phyloP scores from a whole-genome alignment of 768 basidiomycete species.

The Russula olivacea region DNA sequence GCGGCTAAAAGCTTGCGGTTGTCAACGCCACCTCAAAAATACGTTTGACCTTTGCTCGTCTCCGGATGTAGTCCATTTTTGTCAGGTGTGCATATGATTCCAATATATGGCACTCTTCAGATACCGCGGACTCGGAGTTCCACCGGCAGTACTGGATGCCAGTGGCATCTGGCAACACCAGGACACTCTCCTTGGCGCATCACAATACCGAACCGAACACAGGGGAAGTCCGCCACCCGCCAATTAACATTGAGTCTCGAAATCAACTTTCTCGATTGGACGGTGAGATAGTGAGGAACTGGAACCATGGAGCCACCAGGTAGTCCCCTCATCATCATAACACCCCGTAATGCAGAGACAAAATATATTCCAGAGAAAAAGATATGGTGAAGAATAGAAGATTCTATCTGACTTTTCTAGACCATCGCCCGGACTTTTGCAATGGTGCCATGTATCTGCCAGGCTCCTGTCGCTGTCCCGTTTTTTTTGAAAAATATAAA shows the following conservation, averaged over 20 bases:
- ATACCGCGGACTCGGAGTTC: neutral
- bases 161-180: neutral
- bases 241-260: neutral
- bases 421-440: too few relatives aligned
- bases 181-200: neutral
- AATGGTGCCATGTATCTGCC: too few relatives aligned
- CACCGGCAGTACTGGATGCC: neutral
- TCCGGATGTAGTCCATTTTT: too few relatives aligned
- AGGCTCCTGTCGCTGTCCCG: too few relatives aligned
- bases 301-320: too few relatives aligned
- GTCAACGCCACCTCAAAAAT: neutral
- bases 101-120: neutral
- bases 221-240: neutral
- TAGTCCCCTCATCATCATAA: neutral
- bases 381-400: too few relatives aligned
- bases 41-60: neutral
- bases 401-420: too few relatives aligned
- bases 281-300: neutral
- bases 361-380: too few relatives aligned
- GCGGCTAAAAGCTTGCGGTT: neutral
- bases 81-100: neutral
- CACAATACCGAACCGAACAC: neutral
- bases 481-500: too few relatives aligned
- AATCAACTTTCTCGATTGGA: neutral
- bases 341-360: neutral